Evolutionary conservation across 441 rosid genomes (phyloP), one percentile per base, ranked within the genome.

Genomic region (Bocquillonia castaneifolia): DNA sequence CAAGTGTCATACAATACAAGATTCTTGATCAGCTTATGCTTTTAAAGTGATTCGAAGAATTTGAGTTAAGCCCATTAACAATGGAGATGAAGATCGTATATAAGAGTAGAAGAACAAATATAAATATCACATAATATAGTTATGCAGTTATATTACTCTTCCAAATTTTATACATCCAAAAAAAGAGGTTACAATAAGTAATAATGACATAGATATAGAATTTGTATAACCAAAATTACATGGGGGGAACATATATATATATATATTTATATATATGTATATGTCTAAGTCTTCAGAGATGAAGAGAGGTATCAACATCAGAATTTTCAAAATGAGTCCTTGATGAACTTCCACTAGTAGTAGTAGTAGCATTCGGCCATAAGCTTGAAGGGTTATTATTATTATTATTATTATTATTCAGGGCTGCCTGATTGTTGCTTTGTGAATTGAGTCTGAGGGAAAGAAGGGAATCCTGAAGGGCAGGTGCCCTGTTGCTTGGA

Each of bases 281-380:
- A 23, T 14, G 5, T n/a, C 36, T 18, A 34, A 39, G 20, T 40
- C 47, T 73, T 76, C 82, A 87, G 68, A 87, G 84, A 79, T 80
- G 89, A 65, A 87, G 92, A 57, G 92, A 87, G 60, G 92, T 87
- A 78, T 87, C 92, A 45, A 88, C 86, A 73, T 83, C 94, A 70
- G 82, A 69, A 68, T 76, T 60, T 2, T 80, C 85, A 29, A 75
- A 69, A 59, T 25, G 3, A 40, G 18, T 56, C 58, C 66, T 76
- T 13, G 77, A 70, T 9, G 76, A 64, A 62, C 64, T 67, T 40
- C 63, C 69, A 22, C 61, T 37, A 10, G 78, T 47, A 5, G 61
- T 22, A 28, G 60, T 60, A 18, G 12, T 40, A 58, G 63, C 23
- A 31, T 42, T 74, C n/a, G 81, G 64, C 81, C 84, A 77, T 37